Base-by-base conservation (phyloP, 108 stramenopile species). In the Cyclostephanos tholiformis region DNA sequence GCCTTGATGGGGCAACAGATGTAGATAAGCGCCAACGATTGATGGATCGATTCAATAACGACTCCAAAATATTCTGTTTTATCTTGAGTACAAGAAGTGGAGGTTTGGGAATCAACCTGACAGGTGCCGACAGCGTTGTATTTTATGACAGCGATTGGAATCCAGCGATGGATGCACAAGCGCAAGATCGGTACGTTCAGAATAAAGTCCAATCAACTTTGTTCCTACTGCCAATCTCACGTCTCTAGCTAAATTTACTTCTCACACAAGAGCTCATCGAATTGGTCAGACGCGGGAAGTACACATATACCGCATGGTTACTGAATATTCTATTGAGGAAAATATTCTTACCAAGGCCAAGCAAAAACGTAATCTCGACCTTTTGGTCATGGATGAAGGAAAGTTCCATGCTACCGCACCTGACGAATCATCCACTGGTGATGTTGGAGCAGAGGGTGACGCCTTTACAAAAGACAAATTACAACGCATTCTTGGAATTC, bases 131-230 rank as follows among this genome's bases (percentile, higher is more conserved):
- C 67, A 97, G 97, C 7, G 97, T 97, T 20, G 87, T 99, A 48
- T 91, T 99, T 67, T 95, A 91, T 80, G 95, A 97, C 74, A 94
- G 92, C 64, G 98, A 99, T 77, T 98, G 97, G 97, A 98, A 98
- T 72, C 97, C 98, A 67, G 96, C 97, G 20, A 95, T 95, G 95
- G 98, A 98, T 75, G 91, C 92, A 6, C 91, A 95, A 79, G 93
- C 91, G n/a, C 88, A 91, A 85, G 96, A 87, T 85, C 89, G 52
- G 84, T 91, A 68, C 85, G 91, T 70, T 57, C 65, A 71, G 19
- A 43, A 39, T 23, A 20, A 26, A 26, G 25, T 55, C 1, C 23
- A 55, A 27, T 19, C 12, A 39, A 30, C 20, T 29, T 20, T 57
- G 13, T 16, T 14, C 44, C 10, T 46, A 26, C 23, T n/a, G 41